Percentiles rank a stretch among this genome's conserved stretches.
phyloP scores from a whole-genome alignment of 163 green algal species.

The Chloromonas sp. region DNA sequence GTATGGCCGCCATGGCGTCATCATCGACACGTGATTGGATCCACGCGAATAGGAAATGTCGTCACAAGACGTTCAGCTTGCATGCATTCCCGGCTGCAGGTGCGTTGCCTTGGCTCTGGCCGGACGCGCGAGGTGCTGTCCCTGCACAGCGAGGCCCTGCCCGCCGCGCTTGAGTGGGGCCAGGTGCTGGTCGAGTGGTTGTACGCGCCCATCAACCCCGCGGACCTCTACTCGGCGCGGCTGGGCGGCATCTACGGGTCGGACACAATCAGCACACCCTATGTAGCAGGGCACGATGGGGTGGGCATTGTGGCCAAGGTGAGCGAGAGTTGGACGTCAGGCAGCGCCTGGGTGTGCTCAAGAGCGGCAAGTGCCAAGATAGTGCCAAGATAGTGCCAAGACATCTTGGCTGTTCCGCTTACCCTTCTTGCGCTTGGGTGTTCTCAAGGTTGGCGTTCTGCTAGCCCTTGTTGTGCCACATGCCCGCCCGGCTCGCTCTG shows the following conservation, averaged over 20 bases:
- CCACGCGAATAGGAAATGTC: too few species aligned
- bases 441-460: not conserved
- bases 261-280: conserved; percentile 43
- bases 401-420: not conserved
- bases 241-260: conserved; percentile 62
- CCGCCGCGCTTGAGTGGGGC: conserved; percentile 53
- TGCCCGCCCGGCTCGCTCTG: not conserved
- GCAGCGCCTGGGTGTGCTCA: not conserved
- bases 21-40: too few species aligned
- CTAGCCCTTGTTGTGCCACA: not conserved
- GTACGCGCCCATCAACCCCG: conserved; percentile 31
- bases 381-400: not conserved
- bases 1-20: too few species aligned
- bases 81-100: conserved; percentile 18
- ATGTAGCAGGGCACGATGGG: conserved; percentile 71
- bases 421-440: not conserved
- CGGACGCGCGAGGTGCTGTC: conserved; percentile 35
- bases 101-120: conserved; percentile 46
- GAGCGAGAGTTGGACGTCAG: conserved; percentile 18
- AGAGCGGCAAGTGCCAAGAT: not conserved
- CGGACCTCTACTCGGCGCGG: conserved; percentile 66
- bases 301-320: conserved; percentile 71
- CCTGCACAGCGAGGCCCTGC: conserved; percentile 38
- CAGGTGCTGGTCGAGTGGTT: conserved; percentile 44
- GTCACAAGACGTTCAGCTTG: too few species aligned